Conservation (phyloP, 495 filamentous ascomycete genomes). For the Trichoderma asperelloides region DNA sequence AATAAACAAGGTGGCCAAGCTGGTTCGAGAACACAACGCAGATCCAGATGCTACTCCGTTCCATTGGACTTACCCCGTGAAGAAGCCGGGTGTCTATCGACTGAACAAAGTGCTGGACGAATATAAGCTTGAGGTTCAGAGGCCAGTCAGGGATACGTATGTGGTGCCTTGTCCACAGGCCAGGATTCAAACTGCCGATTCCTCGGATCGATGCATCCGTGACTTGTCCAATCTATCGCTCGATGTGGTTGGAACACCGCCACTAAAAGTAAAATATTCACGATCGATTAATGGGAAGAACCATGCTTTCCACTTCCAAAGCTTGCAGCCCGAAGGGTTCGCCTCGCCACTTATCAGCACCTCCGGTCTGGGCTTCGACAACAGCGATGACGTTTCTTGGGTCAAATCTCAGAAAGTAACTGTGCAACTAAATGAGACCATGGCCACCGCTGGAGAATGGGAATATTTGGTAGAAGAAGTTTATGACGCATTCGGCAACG, state of each 20-base stretch:
- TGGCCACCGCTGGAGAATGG: slow-evolving; percentile 70
- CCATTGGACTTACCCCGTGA: slow-evolving; percentile 50
- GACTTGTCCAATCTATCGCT: slow-evolving; percentile 80
- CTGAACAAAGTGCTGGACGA: slow-evolving; percentile 80
- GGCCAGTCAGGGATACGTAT: slow-evolving; percentile 60
- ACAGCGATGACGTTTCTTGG: slow-evolving; percentile 64
- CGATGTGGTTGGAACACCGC: slow-evolving; percentile 78
- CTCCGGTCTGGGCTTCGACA: background rate
- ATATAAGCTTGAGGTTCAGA: slow-evolving; percentile 83
- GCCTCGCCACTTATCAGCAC: slow-evolving; percentile 55
- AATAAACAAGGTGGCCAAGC: slow-evolving; percentile 53
- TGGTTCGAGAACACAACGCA: slow-evolving; percentile 39
- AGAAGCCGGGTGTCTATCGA: slow-evolving; percentile 78
- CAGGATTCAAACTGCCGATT: slow-evolving; percentile 50
- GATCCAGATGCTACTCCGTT: slow-evolving; percentile 46
- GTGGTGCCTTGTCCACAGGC: slow-evolving; percentile 80
- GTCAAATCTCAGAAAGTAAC: slow-evolving; percentile 62
- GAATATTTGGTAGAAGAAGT: slow-evolving; percentile 86
- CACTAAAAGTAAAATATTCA: slow-evolving; percentile 87
- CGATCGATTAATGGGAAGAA: slow-evolving; percentile 69
- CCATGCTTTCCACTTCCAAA: slow-evolving; percentile 72
- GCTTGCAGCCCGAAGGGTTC: slow-evolving; percentile 81
- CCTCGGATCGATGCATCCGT: slow-evolving; percentile 62
- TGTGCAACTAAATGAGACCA: slow-evolving; percentile 80
- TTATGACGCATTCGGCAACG: slow-evolving; percentile 79